Conservation (phyloP, 345 rosid species). For the Euphorbia tirucalli region DNA sequence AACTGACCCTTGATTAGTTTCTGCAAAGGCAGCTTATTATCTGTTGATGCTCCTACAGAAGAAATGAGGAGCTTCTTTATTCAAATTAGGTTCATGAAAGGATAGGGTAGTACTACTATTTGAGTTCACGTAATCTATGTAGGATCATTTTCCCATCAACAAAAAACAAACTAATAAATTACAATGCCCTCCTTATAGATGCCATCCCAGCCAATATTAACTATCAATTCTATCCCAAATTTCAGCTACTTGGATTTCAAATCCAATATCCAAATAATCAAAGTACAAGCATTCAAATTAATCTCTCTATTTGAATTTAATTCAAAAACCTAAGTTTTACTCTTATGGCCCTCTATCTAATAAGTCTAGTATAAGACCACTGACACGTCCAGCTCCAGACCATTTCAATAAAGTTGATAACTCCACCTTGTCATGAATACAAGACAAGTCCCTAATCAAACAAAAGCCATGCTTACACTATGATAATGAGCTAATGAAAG, state of each 20-base stretch:
- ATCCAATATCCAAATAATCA: no score
- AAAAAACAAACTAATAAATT: no score
- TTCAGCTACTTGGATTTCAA: no score
- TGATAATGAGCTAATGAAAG: not conserved
- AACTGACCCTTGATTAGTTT: conserved; percentile 38
- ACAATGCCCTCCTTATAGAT: no score
- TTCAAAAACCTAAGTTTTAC: not conserved
- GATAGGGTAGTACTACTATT: not conserved
- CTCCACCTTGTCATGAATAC: not conserved
- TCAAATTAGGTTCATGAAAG: conserved; percentile 12
- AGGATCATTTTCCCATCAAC: no score
- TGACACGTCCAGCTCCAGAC: not conserved
- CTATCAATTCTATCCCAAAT: no score
- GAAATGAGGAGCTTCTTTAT: conserved; percentile 44
- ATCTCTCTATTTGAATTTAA: not conserved
- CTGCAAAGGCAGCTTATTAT: conserved; percentile 12
- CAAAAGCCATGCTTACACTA: not conserved
- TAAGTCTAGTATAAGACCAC: not conserved
- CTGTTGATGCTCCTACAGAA: conserved; percentile 30
- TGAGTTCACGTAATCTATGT: no score
- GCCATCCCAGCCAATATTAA: no score
- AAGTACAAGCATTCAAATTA: no score
- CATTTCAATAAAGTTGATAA: not conserved
- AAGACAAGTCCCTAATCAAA: not conserved
- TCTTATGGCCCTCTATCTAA: not conserved